Evolutionary conservation across 2,329 filamentous ascomycete species (phyloP), one percentile per base, ranked within the genome.

Genomic region (Alternaria metachromatica): DNA sequence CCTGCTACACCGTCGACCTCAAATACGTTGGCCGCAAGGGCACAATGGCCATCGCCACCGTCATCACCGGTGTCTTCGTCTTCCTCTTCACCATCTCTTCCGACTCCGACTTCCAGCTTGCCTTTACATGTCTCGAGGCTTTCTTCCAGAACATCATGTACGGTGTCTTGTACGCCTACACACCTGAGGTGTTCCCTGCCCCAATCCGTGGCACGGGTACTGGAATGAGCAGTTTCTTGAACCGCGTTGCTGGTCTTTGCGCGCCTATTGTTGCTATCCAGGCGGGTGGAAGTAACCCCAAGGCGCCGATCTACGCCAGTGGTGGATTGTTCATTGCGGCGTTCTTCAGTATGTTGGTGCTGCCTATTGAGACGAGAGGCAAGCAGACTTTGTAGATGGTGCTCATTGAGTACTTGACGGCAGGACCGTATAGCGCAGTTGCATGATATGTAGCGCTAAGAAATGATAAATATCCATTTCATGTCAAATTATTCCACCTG

Each of bases 131-230:
- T 66, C 82, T 90, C 66, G 88, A 91, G 75, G 88, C 90, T 11
- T 92, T 93, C 75, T 87, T 88, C 68, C 90, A 92, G 58, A 78
- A 79, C 56, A 71, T 79, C 67, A 76, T 75, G 71, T 93, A 92
- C 79, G 90, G 90, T 60, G 89, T 92, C 1, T 81, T 94, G 2
- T 93, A 92, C 76, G 89, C 90, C 8, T 93, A 92, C 75, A 93
- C 91, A 0, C 91, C 91, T 0, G 91, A 93, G 73, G 87, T 93
- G 26, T 93, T 94, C 79, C 90, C 91, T 0, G 89, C 90, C 0
- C 89, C 90, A 1, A 87, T 90, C 21, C 84, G 91, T 30, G 91
- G 91, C 6, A 91, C 90, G 0, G 91, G 90, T 6, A 91, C 88
- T 0, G 91, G 91, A 45, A 89, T 93, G 51, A 88, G 89, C 21